Base-by-base conservation (phyloP, 192 early-diverging fungal genomes). In the Helicostylum pulchrum region DNA sequence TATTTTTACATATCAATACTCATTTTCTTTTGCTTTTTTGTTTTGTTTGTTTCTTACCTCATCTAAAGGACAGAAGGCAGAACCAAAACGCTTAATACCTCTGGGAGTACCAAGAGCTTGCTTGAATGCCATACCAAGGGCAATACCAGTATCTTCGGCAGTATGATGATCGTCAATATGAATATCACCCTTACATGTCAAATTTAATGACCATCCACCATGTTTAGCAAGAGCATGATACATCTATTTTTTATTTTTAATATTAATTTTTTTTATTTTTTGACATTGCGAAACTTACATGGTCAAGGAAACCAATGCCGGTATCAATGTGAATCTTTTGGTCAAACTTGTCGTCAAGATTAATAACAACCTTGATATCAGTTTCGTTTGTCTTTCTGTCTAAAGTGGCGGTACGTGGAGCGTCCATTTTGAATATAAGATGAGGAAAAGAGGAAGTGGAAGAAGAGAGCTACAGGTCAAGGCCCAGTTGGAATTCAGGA, bases 101-200 rank as follows among this genome's bases (percentile, higher is more conserved):
- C 88, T 88, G 34, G 94, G 89, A 59, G 84, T 82, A 43, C 94
- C 94, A 14, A 99, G 81, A 9, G 97, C 96, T 57, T 94, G 71
- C 67, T 94, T 94, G 69, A 97, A 99, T 7, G 93, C 93, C 78
- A 85, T 85, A 19, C 97, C 96, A 8, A 99, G 84, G 0, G 94
- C 91, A 57, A 99, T 92, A 8, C 92, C 95, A 15, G 88, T 88
- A 72, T 99, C 97, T 72, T 99, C 96, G 26, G 93, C 92, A 11
- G 96, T 94, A 80, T 99, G 97, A 77, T 99, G 95, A 80, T 99
- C 96, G 78, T 97, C 94, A 59, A 99, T 95, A 74, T 98, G 90
- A 62, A 97, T 78, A 75, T 99, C 96, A 39, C 97, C 97, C 47
- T 79, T 81, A 80, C 96, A 98, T 31, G 69, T 67, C n/a, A 98